phyloP scores from a whole-genome alignment of 164 flowering plant species.

The Stephania yunnanensis region DNA sequence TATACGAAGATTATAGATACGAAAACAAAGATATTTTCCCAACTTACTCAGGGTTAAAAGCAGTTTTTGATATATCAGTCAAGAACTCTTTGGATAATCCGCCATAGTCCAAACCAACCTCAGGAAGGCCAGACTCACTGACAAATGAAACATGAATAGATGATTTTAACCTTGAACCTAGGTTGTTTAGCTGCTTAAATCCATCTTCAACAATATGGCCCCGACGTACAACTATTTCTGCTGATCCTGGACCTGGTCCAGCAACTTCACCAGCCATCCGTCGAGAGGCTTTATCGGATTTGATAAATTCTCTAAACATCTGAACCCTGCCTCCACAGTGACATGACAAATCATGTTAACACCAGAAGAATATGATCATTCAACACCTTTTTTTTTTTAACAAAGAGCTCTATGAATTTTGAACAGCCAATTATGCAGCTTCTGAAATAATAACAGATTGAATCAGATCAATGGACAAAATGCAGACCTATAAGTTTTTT shows the following conservation, averaged over 20 bases:
- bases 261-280: conserved; percentile 83
- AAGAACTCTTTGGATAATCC: conserved; percentile 93
- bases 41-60: conserved; percentile 86
- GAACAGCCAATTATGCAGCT: neutral
- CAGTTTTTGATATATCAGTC: conserved; percentile 84
- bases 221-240: conserved; percentile 84
- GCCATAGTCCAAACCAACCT: conserved; percentile 99
- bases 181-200: conserved; percentile 68
- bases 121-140: conserved; percentile 94
- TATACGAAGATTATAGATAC: neutral
- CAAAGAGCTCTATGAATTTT: neutral
- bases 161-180: conserved; percentile 81
- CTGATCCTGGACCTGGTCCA: conserved; percentile 69
- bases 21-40: neutral
- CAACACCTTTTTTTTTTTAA: neutral
- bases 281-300: conserved; percentile 76
- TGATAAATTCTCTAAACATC: conserved; percentile 95
- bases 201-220: conserved; percentile 97
- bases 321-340: conserved; percentile 57
- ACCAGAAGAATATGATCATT: neutral
- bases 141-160: conserved; percentile 92
- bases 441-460: neutral
- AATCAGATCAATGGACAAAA: neutral
- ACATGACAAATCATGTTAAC: neutral
- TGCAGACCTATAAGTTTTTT: neutral